Evolutionary conservation across 495 filamentous ascomycete species (phyloP).

Genomic region (Letharia lupina): DNA sequence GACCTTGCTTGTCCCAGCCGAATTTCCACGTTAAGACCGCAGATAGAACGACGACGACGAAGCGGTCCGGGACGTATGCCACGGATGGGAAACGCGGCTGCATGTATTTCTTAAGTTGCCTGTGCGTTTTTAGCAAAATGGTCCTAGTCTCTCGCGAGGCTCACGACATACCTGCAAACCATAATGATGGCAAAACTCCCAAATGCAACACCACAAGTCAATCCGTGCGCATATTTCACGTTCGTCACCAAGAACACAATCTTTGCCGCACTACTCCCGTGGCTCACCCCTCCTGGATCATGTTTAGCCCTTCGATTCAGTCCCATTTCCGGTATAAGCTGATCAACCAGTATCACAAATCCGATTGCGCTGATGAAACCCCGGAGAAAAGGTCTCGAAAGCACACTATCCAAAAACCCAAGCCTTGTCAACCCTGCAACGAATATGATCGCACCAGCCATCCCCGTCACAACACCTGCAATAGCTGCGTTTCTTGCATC

Average conservation of each 20-base stretch:
- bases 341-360: conserved; percentile 90
- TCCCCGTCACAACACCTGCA: conserved; percentile 79
- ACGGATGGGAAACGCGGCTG: conserved; percentile 73
- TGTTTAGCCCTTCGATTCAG: conserved; percentile 47
- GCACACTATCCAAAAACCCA: conserved; percentile 91
- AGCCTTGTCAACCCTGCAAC: conserved; percentile 72
- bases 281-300: conserved; percentile 43
- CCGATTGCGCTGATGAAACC: conserved; percentile 97
- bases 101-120: conserved; percentile 71
- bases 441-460: conserved; percentile 81
- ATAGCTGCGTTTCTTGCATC: conserved; percentile 63
- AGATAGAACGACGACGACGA: conserved; percentile 80
- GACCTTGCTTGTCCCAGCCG: conserved; percentile 70
- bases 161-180: conserved; percentile 55
- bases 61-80: conserved; percentile 87
- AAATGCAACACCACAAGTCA: conserved; percentile 67
- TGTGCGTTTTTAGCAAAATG: conserved; percentile 28
- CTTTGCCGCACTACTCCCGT: conserved; percentile 82
- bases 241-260: conserved; percentile 68
- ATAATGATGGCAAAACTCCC: conserved; percentile 84
- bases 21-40: conserved; percentile 72
- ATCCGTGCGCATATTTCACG: conserved; percentile 51
- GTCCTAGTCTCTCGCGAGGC: conserved; percentile 5
- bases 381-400: conserved; percentile 83
- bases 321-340: conserved; percentile 84